Percentiles rank a stretch among this genome's conserved stretches.
Conservation (phyloP, 768 basidiomycete species). For the Suillus occidentalis region DNA sequence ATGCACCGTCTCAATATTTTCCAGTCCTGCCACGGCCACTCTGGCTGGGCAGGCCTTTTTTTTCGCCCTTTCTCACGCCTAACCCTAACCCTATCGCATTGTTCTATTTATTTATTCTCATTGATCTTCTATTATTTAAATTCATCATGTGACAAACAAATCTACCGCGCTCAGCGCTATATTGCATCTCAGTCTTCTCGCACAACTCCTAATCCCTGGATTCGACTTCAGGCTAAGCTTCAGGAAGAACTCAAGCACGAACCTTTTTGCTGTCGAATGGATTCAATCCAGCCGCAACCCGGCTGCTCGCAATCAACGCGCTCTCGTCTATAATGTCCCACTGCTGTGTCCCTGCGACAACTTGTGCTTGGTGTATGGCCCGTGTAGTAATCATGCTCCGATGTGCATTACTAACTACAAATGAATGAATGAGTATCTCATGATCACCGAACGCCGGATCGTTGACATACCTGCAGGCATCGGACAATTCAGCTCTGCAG, state of each 20-base stretch:
- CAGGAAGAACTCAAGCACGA: conserved; percentile 7
- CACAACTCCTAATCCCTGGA: conserved; percentile 22
- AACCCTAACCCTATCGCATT: conserved; percentile 7
- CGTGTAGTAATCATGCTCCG: conserved; percentile 79
- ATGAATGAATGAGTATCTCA: not conserved
- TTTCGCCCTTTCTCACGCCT: conserved; percentile 44
- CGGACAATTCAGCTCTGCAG: conserved; percentile 61
- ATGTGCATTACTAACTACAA: conserved; percentile 61
- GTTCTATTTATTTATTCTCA: too few relatives aligned
- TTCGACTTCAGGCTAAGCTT: not conserved
- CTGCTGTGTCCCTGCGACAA: conserved; percentile 44
- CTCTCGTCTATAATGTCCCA: conserved; percentile 81
- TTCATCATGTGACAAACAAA: too few relatives aligned
- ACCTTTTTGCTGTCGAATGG: conserved; percentile 39
- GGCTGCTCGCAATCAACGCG: conserved; percentile 71
- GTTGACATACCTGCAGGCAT: conserved; percentile 48
- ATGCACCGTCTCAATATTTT: conserved; percentile 78
- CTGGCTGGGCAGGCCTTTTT: conserved; percentile 56
- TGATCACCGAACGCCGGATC: not conserved
- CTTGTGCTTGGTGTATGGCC: conserved; percentile 57
- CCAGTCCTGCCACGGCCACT: conserved; percentile 67
- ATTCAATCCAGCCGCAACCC: conserved; percentile 71
- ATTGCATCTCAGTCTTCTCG: conserved; percentile 20
- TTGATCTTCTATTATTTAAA: not conserved
- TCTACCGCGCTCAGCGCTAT: not conserved